Percentiles rank a stretch among this genome's conserved stretches.
These are phyloP conservation scores for Colletotrichum sp. DNA, from an alignment of 2,329 filamentous ascomycete species.

Conservation along the genomic window DNA sequence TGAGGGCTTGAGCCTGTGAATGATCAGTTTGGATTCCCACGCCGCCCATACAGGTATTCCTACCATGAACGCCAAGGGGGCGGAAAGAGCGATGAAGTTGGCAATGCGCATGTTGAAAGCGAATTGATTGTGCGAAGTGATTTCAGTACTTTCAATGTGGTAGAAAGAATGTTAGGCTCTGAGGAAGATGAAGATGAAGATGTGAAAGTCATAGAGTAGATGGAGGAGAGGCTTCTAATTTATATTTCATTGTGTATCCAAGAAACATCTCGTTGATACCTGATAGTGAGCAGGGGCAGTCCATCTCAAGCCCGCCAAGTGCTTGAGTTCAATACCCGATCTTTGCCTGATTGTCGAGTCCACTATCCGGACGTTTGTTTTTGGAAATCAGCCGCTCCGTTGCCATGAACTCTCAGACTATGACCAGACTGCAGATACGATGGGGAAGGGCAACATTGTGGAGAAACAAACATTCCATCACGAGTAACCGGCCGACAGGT, in stretches of 20 bases:
- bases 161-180: not conserved
- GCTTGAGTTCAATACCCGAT: not conserved
- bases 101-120: not conserved
- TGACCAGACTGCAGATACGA: not conserved
- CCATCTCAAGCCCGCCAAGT: not conserved
- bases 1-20: not conserved
- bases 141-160: not conserved
- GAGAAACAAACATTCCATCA: not conserved
- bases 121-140: not conserved
- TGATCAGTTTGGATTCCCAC: fast-evolving
- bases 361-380: fast-evolving
- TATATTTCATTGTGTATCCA: not conserved
- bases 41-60: not conserved
- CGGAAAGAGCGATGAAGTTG: not conserved
- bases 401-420: not conserved
- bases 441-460: not conserved
- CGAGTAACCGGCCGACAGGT: not conserved
- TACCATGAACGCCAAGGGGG: not conserved
- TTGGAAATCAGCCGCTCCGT: too few relatives aligned
- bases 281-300: not conserved
- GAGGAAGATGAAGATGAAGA: not conserved
- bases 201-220: fast-evolving
- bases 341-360: not conserved
- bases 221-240: not conserved
- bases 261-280: not conserved